Percentiles rank a stretch among this genome's conserved stretches.
These are phyloP conservation scores for Talaromyces sp. DNA, from an alignment of 2,329 filamentous ascomycete genomes.

Conservation along the genomic window DNA sequence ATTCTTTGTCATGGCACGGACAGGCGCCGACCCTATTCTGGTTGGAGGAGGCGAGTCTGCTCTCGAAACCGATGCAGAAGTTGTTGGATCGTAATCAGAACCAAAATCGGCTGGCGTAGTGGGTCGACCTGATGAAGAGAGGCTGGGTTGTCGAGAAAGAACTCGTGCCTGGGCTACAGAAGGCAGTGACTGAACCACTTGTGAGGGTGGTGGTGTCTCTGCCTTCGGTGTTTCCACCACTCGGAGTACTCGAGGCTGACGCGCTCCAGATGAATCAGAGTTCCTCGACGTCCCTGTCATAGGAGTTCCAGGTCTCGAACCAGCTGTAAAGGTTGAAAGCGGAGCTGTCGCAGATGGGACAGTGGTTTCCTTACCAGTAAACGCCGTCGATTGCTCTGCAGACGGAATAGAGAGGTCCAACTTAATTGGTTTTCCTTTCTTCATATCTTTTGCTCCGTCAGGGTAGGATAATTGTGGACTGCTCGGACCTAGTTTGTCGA, in stretches of 20 bases:
- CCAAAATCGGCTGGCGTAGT: slow-evolving; percentile 55
- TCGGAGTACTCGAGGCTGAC: slow-evolving; percentile 48
- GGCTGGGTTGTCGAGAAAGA: slow-evolving; percentile 30
- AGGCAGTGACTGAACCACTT: slow-evolving; percentile 26
- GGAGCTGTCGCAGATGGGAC: slow-evolving; percentile 14
- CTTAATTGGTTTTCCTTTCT: slow-evolving; percentile 29
- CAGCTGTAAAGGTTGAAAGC: slow-evolving; percentile 12
- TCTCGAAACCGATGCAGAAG: slow-evolving; percentile 54
- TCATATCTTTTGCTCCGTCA: slow-evolving; percentile 10
- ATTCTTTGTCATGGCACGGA: slow-evolving; percentile 55
- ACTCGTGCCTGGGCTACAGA: slow-evolving; percentile 25
- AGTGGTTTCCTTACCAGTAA: slow-evolving; percentile 18
- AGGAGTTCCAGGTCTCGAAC: slow-evolving; percentile 46
- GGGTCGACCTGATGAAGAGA: slow-evolving; percentile 54
- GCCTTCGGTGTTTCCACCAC: slow-evolving; percentile 52
- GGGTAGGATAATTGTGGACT: slow-evolving; percentile 7
- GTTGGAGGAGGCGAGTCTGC: slow-evolving; percentile 51
- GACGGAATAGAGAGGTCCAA: slow-evolving; percentile 24
- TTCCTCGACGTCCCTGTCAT: slow-evolving; percentile 30
- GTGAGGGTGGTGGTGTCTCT: slow-evolving; percentile 33
- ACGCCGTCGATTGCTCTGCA: slow-evolving; percentile 11
- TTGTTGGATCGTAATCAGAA: slow-evolving; percentile 54
- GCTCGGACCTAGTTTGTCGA: slow-evolving; percentile 15
- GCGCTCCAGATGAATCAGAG: slow-evolving; percentile 33
- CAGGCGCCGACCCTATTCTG: slow-evolving; percentile 54